Percentiles rank a stretch among this genome's conserved stretches.
phyloP scores from a whole-genome alignment of 202 grass and related monocot genomes.

The Saccharum hybrid region DNA sequence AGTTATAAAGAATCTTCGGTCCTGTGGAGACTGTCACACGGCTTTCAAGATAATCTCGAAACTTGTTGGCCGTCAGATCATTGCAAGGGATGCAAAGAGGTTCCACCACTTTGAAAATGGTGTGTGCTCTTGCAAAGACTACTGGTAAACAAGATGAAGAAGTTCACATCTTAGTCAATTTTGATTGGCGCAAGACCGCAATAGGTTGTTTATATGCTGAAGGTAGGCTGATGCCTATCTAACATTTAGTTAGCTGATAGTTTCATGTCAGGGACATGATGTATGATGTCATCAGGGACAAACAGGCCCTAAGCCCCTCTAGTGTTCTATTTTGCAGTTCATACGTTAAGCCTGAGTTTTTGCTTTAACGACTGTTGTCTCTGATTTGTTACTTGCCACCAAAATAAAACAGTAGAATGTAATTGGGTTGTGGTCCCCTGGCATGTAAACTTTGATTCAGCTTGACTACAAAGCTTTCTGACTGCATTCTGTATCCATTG shows the following conservation, averaged over 20 bases:
- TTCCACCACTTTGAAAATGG: conserved; percentile 96
- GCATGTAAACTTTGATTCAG: not conserved
- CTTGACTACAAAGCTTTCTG: not conserved
- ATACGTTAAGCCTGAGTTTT: conserved; percentile 23
- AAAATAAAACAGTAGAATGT: conserved; percentile 24
- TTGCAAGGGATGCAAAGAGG: conserved; percentile 92
- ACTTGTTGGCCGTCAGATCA: conserved; percentile 78
- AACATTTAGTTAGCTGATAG: conserved; percentile 39
- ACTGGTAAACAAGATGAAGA: conserved; percentile 63
- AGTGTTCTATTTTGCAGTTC: conserved; percentile 10
- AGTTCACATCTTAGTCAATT: conserved; percentile 15
- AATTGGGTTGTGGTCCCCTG: not conserved
- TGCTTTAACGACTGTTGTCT: conserved; percentile 8
- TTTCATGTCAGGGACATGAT: conserved; percentile 38
- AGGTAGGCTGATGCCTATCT: conserved; percentile 40
- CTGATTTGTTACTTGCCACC: not conserved
- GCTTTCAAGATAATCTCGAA: conserved; percentile 90
- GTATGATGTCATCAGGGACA: conserved; percentile 21
- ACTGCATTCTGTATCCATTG: not conserved
- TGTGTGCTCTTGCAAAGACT: conserved; percentile 93
- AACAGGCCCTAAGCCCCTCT: not conserved
- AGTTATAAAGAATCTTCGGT: conserved; percentile 88
- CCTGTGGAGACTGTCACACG: conserved; percentile 90
- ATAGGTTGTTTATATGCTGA: conserved; percentile 42
- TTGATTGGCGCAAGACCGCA: conserved; percentile 29